Conservation (phyloP, 2,329 filamentous ascomycete genomes). For the Penicillium sp. region DNA sequence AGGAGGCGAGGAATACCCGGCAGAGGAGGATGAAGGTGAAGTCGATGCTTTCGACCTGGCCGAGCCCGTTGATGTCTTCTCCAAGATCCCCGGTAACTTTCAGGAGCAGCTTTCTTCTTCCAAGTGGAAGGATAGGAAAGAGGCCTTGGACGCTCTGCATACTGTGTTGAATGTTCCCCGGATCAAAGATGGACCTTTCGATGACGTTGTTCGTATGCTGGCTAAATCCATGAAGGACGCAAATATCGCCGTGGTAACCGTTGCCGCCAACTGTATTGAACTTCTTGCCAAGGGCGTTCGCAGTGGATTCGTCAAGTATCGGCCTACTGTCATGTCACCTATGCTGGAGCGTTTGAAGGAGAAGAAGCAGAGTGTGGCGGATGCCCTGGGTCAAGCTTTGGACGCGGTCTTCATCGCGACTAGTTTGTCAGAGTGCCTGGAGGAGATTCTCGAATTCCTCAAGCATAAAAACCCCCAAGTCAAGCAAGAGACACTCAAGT, state of each 20-base stretch:
- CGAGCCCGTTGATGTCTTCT: conserved; percentile 76
- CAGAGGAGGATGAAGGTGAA: conserved; percentile 55
- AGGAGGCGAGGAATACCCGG: too few species aligned
- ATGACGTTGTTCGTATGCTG: conserved; percentile 70
- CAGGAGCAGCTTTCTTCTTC: conserved; percentile 74
- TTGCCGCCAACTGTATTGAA: conserved; percentile 88
- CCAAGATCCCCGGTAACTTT: conserved; percentile 73
- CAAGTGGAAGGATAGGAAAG: conserved; percentile 98
- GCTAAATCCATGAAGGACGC: conserved; percentile 99
- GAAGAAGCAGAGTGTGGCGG: conserved; percentile 82
- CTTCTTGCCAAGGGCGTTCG: conserved; percentile 77
- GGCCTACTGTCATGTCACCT: conserved; percentile 68
- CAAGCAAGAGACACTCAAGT: conserved; percentile 89
- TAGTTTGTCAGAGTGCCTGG: conserved; percentile 72
- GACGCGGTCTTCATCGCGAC: conserved; percentile 63
- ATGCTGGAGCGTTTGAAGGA: conserved; percentile 96
- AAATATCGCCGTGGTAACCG: conserved; percentile 86
- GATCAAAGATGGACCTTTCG: conserved; percentile 84
- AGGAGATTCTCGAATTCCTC: conserved; percentile 76
- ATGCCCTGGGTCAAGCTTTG: conserved; percentile 75
- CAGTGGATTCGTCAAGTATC: conserved; percentile 68
- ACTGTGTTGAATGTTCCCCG: conserved; percentile 70
- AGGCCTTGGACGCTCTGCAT: conserved; percentile 75
- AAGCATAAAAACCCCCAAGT: conserved; percentile 95
- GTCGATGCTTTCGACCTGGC: conserved; percentile 73